Evolutionary conservation across 441 rosid genomes (phyloP), one percentile per base, ranked within the genome.

Genomic region (Pelargonium fulgidum): DNA sequence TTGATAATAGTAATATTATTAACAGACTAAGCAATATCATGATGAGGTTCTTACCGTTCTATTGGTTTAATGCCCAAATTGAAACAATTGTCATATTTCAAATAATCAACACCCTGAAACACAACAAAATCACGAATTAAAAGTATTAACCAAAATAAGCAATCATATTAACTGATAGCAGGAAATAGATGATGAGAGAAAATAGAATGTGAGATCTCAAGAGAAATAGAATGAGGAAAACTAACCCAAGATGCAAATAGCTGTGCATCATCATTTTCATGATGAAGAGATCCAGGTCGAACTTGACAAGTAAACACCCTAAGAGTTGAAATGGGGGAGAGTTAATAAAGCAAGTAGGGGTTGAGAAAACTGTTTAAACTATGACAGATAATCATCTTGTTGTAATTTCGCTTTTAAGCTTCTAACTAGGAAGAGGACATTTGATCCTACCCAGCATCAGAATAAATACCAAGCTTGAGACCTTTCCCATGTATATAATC

Each of bases 221-320:
- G 56, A 65, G 42, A 42, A 66, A 44, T 33, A n/a, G n/a, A n/a
- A n/a, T n/a, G 62, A 70, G 45, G 70, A 64, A 77, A 79, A 88
- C 97, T 83, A 68, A 93, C 97, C 99, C 99, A 91, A 54, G 89
- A 90, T 77, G 96, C 95, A 84, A 91, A 93, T 70, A 83, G 73
- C 39, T 77, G 52, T 16, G 99, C 96, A 70, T 93, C 97, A 75
- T 86, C 93, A 48, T 73, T 77, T 80, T 93, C 99, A 69, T 86
- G 93, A 84, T 62, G 81, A 72, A 93, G 83, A 11, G 99, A 93
- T 76, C 99, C 99, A 0, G 97, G 96, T 69, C 91, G 92, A 80
- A 88, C 99, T 87, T 88, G 81, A 80, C 99, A 93, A 0, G 97
- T 93, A 79, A 91, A 93, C 67, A 17, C 65, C 73, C 99, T 93